These are phyloP conservation scores for Rubia peregrina DNA, from an alignment of 305 asterid genomes.

Conservation along the genomic window DNA sequence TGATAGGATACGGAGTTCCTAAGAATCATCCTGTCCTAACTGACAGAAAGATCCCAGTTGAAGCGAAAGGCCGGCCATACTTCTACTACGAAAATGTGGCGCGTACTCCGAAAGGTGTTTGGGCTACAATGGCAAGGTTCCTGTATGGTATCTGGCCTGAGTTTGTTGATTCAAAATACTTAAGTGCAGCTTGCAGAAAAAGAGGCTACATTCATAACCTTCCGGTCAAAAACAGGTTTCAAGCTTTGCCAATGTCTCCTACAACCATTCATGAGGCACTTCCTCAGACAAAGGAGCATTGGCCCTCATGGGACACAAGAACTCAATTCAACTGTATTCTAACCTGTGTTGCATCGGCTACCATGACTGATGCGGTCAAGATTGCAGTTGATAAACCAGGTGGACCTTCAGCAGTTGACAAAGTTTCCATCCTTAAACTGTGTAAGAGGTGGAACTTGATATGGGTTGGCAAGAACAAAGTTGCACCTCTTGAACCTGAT, in stretches of 20 bases:
- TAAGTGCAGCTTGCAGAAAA: slow-evolving; percentile 78
- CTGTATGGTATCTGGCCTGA: slow-evolving; percentile 63
- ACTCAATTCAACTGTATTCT: slow-evolving; percentile 78
- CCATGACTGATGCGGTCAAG: slow-evolving; percentile 39
- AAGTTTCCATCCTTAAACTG: slow-evolving; percentile 42
- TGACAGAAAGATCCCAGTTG: slow-evolving; percentile 44
- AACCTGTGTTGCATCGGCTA: slow-evolving; percentile 43
- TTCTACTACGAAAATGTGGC: slow-evolving; percentile 94
- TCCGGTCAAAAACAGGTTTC: slow-evolving; percentile 57
- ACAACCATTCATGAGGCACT: slow-evolving; percentile 62
- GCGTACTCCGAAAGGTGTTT: slow-evolving; percentile 80
- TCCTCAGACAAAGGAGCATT: slow-evolving; percentile 70
- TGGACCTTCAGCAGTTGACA: slow-evolving; percentile 50
- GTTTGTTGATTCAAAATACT: slow-evolving; percentile 78
- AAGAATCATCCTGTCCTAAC: slow-evolving; percentile 18
- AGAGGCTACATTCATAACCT: slow-evolving; percentile 84
- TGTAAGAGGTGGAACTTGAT: slow-evolving; percentile 84
- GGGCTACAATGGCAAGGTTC: slow-evolving; percentile 70
- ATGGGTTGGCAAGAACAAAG: slow-evolving; percentile 86
- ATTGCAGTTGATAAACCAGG: slow-evolving; percentile 53
- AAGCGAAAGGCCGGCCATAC: slow-evolving; percentile 62
- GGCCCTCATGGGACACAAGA: slow-evolving; percentile 89
- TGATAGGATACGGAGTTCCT: slow-evolving; percentile 84
- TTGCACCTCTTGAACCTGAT: slow-evolving; percentile 84
- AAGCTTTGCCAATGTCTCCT: slow-evolving; percentile 73